These are phyloP conservation scores for Mortierella alpina DNA, from an alignment of 192 early-diverging fungal genomes.

Conservation along the genomic window DNA sequence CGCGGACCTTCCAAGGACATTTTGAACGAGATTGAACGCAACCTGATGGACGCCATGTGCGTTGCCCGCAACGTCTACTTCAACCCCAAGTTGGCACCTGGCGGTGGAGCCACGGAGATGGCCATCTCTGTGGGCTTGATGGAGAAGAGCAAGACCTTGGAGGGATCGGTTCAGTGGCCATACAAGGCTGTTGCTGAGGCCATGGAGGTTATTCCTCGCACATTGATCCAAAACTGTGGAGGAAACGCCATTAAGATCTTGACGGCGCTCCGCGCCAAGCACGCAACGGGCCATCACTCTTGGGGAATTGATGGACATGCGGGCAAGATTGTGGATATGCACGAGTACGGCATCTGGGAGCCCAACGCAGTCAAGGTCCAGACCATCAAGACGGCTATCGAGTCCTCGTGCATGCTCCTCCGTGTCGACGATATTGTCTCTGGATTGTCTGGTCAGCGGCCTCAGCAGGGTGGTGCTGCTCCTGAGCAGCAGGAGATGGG, in stretches of 20 bases:
- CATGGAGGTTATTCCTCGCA: conserved; percentile 98
- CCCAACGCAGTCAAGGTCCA: conserved; percentile 99
- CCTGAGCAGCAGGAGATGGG: conserved; percentile 55
- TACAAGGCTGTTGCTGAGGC: conserved; percentile 96
- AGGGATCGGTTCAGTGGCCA: conserved; percentile 96
- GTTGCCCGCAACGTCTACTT: conserved; percentile 99
- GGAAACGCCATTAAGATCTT: conserved; percentile 97
- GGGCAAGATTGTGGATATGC: conserved; percentile 96
- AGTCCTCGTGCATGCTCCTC: conserved; percentile 86
- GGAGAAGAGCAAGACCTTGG: conserved; percentile 89
- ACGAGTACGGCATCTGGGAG: conserved; percentile 98
- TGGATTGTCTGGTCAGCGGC: conserved; percentile 77
- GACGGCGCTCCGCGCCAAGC: conserved; percentile 93
- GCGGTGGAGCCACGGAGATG: conserved; percentile 99
- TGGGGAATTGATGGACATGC: conserved; percentile 96
- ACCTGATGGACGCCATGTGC: conserved; percentile 98
- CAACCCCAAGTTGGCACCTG: conserved; percentile 91
- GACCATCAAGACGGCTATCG: conserved; percentile 99
- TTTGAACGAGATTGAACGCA: conserved; percentile 97
- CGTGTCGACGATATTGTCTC: conserved; percentile 98
- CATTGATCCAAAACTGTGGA: conserved; percentile 98
- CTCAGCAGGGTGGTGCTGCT: conserved; percentile 50
- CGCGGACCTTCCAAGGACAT: conserved; percentile 98
- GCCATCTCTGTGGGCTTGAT: conserved; percentile 89
- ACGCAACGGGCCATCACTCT: conserved; percentile 85